These are phyloP conservation scores for Starmerella tilneyi DNA, from an alignment of 805 yeast species.

Conservation along the genomic window DNA sequence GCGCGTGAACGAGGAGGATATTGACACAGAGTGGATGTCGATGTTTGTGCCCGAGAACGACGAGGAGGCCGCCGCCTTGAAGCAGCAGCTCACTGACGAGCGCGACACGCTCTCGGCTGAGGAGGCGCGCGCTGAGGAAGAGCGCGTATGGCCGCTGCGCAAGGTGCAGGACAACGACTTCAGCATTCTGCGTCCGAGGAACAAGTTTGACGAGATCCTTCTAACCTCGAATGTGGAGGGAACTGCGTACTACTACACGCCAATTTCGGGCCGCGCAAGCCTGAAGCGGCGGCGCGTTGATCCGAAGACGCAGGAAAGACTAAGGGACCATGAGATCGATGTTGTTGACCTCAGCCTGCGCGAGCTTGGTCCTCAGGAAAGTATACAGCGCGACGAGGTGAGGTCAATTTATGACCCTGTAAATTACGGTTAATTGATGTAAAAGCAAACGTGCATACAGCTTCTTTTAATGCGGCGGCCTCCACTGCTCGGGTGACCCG, in stretches of 20 bases:
- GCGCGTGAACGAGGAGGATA: not conserved
- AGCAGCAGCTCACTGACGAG: constrained; percentile 38
- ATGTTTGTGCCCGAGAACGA: constrained; percentile 43
- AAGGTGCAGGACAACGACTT: constrained; percentile 75
- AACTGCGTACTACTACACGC: constrained; percentile 60
- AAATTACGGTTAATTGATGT: constrained; percentile 39
- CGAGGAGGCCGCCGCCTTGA: constrained; percentile 35
- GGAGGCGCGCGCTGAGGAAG: constrained; percentile 22
- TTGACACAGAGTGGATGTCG: constrained; percentile 57
- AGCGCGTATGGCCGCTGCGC: constrained; percentile 42
- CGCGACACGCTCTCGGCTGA: constrained; percentile 29
- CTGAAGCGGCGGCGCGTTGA: constrained; percentile 77
- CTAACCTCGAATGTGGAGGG: constrained; percentile 47
- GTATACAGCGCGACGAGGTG: constrained; percentile 52
- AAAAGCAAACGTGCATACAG: not conserved
- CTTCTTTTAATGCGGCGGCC: no score
- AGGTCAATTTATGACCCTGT: constrained; percentile 71
- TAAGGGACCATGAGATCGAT: constrained; percentile 50
- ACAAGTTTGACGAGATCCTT: constrained; percentile 53
- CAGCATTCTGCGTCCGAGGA: constrained; percentile 26
- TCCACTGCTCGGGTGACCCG: no score
- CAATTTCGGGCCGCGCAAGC: constrained; percentile 65
- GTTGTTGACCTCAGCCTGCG: constrained; percentile 52
- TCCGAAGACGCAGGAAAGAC: constrained; percentile 39
- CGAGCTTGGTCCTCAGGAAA: constrained; percentile 63